Conservation (phyloP, 805 yeast genomes). For the Kodamaea fukazawae region DNA sequence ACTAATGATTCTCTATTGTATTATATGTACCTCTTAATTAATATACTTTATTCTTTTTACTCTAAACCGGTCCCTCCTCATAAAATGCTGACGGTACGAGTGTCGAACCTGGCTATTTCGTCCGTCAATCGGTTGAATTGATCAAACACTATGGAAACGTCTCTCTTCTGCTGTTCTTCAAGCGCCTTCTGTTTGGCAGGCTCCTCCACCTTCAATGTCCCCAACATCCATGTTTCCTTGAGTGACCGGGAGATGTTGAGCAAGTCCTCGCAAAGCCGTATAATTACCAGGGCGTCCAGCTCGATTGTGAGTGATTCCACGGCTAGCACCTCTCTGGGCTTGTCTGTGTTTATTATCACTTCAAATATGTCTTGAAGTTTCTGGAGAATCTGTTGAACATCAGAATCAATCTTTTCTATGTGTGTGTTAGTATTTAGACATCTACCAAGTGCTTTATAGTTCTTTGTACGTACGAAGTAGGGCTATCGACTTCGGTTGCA, state of each 20-base stretch:
- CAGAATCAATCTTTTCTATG: constrained; percentile 49
- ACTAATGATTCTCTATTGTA: constrained; percentile 3
- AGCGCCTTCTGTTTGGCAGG: constrained; percentile 14
- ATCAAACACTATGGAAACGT: constrained; percentile 24
- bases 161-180: constrained; percentile 17
- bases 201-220: constrained; percentile 42
- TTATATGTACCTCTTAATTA: background rate
- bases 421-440: constrained; percentile 5
- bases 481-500: constrained; percentile 47
- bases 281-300: constrained; percentile 48
- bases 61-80: no score
- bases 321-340: constrained; percentile 42
- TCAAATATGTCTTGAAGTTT: constrained; percentile 54
- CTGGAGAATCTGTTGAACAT: constrained; percentile 49
- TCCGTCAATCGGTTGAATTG: constrained; percentile 37
- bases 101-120: constrained; percentile 17
- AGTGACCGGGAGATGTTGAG: constrained; percentile 47
- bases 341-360: constrained; percentile 41
- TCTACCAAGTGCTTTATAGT: background rate
- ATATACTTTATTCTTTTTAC: no score
- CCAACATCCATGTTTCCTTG: constrained; percentile 58
- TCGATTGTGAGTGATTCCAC: constrained; percentile 58
- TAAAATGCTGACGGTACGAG: background rate
- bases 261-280: constrained; percentile 53
- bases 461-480: constrained; percentile 32